These are phyloP conservation scores for Monosporascus cannonballus DNA, from an alignment of 2,329 filamentous ascomycete genomes.

Conservation along the genomic window DNA sequence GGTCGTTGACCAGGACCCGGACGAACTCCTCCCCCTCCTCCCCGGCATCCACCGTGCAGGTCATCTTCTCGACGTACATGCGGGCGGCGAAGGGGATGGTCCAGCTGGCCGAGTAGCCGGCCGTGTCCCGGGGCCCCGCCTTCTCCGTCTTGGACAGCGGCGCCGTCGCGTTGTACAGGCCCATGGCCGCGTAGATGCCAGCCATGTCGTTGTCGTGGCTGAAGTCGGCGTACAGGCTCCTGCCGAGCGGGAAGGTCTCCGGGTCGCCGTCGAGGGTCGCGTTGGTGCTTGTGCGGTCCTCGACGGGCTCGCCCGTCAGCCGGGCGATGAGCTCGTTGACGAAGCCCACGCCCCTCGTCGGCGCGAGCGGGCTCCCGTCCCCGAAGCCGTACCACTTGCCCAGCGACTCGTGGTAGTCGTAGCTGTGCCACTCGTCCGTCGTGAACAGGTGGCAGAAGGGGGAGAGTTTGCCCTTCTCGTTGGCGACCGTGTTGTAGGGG, in stretches of 20 bases:
- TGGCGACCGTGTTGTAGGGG: conserved; percentile 74
- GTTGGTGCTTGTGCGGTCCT: conserved; percentile 72
- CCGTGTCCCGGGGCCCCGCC: conserved; percentile 43
- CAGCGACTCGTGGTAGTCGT: conserved; percentile 75
- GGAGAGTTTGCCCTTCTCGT: conserved; percentile 49
- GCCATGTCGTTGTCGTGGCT: conserved; percentile 88
- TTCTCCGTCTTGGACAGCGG: conserved; percentile 46
- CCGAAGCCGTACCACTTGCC: conserved; percentile 82
- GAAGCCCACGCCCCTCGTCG: conserved; percentile 82
- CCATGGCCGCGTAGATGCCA: conserved; percentile 68
- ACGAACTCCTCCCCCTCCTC: conserved; percentile 59
- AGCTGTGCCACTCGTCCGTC: conserved; percentile 64
- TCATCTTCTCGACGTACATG: conserved; percentile 84
- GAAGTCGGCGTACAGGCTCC: conserved; percentile 77
- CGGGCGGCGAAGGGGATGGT: conserved; percentile 75
- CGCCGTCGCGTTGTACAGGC: conserved; percentile 64
- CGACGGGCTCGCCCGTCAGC: conserved; percentile 61
- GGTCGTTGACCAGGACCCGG: conserved; percentile 75
- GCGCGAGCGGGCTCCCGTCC: conserved; percentile 68
- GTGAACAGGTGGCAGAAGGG: conserved; percentile 74
- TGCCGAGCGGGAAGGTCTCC: conserved; percentile 66
- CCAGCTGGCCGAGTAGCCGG: conserved; percentile 72
- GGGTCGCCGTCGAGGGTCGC: conserved; percentile 63
- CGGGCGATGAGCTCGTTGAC: conserved; percentile 83
- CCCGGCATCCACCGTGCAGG: conserved; percentile 54